Conservation (phyloP, 768 basidiomycete genomes). For the Zangia roseola region DNA sequence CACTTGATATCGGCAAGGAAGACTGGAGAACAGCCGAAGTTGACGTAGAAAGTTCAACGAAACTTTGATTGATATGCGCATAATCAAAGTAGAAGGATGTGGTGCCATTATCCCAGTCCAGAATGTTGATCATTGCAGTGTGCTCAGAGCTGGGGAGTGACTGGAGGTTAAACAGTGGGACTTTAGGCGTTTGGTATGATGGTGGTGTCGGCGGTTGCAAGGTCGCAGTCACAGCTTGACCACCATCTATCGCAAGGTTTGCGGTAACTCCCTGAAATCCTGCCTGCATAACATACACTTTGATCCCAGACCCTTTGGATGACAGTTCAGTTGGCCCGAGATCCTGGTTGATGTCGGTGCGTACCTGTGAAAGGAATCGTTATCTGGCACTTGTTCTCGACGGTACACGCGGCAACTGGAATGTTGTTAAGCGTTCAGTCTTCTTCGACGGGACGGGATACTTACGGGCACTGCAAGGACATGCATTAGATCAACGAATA, state of each 20-base stretch:
- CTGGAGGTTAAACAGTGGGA: constrained; percentile 16
- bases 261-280: constrained; percentile 11
- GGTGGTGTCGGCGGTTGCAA: constrained; percentile 9
- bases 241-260: constrained; percentile 13
- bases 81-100: constrained; percentile 17
- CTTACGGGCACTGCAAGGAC: constrained; percentile 10
- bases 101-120: constrained; percentile 3
- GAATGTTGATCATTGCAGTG: constrained; percentile 7
- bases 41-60: not conserved
- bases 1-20: not conserved
- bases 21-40: not conserved
- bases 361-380: constrained; percentile 17
- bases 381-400: constrained; percentile 4
- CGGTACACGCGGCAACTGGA: constrained; percentile 10
- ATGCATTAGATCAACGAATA: not conserved
- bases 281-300: constrained; percentile 12
- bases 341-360: not conserved
- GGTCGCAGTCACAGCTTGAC: not conserved
- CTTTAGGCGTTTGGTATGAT: constrained; percentile 11
- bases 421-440: not conserved
- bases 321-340: not conserved
- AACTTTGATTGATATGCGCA: constrained; percentile 11
- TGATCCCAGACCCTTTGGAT: constrained; percentile 15
- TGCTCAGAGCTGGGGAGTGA: constrained; percentile 8
- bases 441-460: not conserved